Base-by-base conservation (phyloP, 2,329 filamentous ascomycete species). In the Corinectria fuckeliana region DNA sequence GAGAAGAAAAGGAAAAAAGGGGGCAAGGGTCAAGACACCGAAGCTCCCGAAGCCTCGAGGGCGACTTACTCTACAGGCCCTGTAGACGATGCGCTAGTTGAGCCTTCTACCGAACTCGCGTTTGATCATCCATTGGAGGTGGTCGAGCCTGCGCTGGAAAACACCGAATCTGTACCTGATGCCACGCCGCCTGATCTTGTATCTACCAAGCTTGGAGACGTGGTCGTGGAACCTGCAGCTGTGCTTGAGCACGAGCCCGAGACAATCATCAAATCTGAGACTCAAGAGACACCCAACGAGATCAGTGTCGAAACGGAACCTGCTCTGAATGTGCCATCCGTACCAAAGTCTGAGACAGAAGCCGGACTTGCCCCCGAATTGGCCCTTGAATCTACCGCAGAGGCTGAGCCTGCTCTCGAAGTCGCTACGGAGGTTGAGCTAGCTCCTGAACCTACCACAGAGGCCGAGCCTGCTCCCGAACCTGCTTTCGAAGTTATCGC, bases 1-100 rank as follows among this genome's bases (percentile, higher is more conserved):
- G 56, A 65, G 23, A 74, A 71, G 42, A 71, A 70, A 32, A 56
- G 57, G 30, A 59, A 57, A 44, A 58, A 57, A 36, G 54, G 58
- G 55, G 44, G 23, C 18, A 63, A 49, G 21, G 30, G n/a, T n/a
- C 53, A 51, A 42, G 30, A 30, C 6, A 4, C n/a, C 23, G 60
- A 54, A 39, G 6, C 36, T n/a, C 16, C 26, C n/a, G 25, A 52
- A 25, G 13, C 16, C 28, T 18, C 42, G 13, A 49, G 30, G 8
- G 39, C 21, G n/a, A 21, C 10, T 16, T 52, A 58, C 11, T 28
- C 51, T 30, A 25, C 44, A 30, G 39, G 16, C 9, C 38, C 42
- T 30, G 25, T 28, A n/a, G 52, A 53, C 9, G 50, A 67, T 36
- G 21, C 23, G n/a, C 14, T 50, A 48, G 28, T 42, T 6, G 56